Evolutionary conservation across 495 filamentous ascomycete species (phyloP).

Genomic region (Collariella sp.): DNA sequence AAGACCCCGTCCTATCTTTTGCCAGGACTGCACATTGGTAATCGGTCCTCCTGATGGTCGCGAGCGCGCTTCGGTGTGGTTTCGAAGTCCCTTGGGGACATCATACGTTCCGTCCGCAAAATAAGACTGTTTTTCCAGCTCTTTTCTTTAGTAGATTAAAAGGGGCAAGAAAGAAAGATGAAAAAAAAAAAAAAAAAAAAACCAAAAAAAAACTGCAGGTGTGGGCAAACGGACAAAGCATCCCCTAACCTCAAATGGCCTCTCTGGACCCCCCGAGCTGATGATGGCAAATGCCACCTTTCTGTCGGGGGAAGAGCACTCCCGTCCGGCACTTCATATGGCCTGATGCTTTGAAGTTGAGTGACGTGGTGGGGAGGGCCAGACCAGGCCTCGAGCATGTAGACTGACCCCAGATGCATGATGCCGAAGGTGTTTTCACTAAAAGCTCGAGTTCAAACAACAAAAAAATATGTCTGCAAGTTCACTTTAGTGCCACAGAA

Average conservation of each 20-base stretch:
- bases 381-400: constrained; percentile 6
- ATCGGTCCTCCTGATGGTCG: constrained; percentile 36
- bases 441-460: too few relatives aligned
- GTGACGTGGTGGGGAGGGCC: constrained; percentile 4
- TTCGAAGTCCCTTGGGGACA: too few relatives aligned
- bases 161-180: too few relatives aligned
- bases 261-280: constrained; percentile 28
- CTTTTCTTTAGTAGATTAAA: too few relatives aligned
- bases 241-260: constrained; percentile 40
- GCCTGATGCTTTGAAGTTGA: constrained; percentile 7
- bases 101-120: too few relatives aligned
- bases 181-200: too few relatives aligned
- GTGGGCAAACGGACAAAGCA: constrained; percentile 34
- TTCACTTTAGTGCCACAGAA: too few relatives aligned
- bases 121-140: too few relatives aligned
- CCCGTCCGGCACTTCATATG: constrained; percentile 18
- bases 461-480: too few relatives aligned
- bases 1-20: constrained; percentile 22
- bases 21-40: constrained; percentile 29
- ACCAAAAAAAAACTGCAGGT: too few relatives aligned
- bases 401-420: constrained; percentile 1
- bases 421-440: background rate
- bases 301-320: constrained; percentile 14
- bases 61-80: constrained; percentile 32
- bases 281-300: constrained; percentile 23